Percentiles rank a stretch among this genome's conserved stretches.
These are phyloP conservation scores for Candida qinlingensis DNA, from an alignment of 805 yeast species.

Conservation along the genomic window DNA sequence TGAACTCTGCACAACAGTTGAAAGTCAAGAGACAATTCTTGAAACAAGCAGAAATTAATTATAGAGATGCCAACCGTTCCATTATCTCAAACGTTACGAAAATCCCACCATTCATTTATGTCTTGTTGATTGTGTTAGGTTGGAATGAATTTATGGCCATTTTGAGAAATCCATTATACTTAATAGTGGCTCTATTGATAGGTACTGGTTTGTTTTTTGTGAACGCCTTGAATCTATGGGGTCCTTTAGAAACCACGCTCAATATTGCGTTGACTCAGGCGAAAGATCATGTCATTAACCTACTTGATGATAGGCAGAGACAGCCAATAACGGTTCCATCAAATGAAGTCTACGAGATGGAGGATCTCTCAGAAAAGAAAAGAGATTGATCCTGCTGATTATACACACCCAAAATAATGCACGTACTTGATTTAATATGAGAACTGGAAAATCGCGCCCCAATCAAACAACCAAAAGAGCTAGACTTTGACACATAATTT, in stretches of 20 bases:
- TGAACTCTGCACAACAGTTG: constrained; percentile 52
- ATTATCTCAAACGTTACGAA: constrained; percentile 70
- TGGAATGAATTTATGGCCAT: constrained; percentile 95
- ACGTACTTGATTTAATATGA: too few species aligned
- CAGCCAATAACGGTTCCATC: constrained; percentile 10
- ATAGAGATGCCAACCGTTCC: constrained; percentile 84
- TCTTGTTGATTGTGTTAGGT: constrained; percentile 69
- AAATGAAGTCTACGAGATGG: constrained; percentile 26
- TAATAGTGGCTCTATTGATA: constrained; percentile 52
- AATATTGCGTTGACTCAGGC: constrained; percentile 53
- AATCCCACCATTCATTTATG: constrained; percentile 80
- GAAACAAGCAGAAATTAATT: constrained; percentile 72
- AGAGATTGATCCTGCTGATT: constrained; percentile 3
- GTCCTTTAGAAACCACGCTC: constrained; percentile 63
- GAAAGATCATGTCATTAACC: constrained; percentile 49
- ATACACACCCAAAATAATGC: too few species aligned
- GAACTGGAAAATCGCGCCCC: too few species aligned
- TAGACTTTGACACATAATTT: background rate
- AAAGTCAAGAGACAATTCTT: constrained; percentile 56
- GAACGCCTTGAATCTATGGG: constrained; percentile 66
- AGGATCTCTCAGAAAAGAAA: constrained; percentile 24
- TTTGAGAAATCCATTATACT: constrained; percentile 77
- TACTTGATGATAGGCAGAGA: constrained; percentile 42
- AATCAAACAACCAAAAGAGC: too few species aligned
- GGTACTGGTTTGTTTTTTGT: constrained; percentile 63